Evolutionary conservation across 768 basidiomycete species (phyloP).

Genomic region (Roridomyces roridus): DNA sequence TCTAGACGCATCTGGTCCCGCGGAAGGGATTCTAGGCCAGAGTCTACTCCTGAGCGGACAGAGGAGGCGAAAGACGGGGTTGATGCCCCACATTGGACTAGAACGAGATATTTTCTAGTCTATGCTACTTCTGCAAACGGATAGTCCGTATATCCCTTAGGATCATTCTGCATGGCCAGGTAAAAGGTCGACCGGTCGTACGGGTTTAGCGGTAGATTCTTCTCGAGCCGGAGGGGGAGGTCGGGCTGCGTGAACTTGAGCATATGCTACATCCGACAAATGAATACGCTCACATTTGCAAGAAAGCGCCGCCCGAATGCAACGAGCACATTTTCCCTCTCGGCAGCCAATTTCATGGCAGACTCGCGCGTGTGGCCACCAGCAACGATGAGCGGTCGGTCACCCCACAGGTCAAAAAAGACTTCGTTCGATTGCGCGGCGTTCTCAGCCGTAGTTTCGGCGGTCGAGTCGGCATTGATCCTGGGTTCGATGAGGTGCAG

Average conservation of each 20-base stretch:
- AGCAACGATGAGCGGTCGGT: constrained; percentile 30
- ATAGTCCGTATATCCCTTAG: no score
- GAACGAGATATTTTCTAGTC: no score
- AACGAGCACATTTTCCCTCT: constrained; percentile 15
- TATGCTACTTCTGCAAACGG: no score
- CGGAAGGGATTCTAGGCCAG: no score
- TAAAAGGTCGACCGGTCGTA: constrained; percentile 38
- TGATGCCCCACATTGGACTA: no score
- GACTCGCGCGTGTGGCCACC: constrained; percentile 35
- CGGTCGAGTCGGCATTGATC: constrained; percentile 23
- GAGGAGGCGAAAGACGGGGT: no score
- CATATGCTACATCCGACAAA: background rate
- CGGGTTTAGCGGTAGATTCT: constrained; percentile 33
- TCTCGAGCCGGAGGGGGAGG: constrained; percentile 31
- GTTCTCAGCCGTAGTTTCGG: constrained; percentile 1
- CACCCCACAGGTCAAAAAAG: constrained; percentile 37
- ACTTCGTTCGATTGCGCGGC: constrained; percentile 33
- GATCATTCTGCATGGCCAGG: constrained; percentile 17
- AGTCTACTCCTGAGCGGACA: no score
- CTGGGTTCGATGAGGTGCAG: constrained; percentile 39
- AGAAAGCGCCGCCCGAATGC: constrained; percentile 10
- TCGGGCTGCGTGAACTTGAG: constrained; percentile 33
- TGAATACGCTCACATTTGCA: constrained; percentile 2
- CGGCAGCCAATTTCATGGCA: constrained; percentile 30
- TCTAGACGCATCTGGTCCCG: no score